Base-by-base conservation (phyloP, 345 rosid species). In the Salix exigua region DNA sequence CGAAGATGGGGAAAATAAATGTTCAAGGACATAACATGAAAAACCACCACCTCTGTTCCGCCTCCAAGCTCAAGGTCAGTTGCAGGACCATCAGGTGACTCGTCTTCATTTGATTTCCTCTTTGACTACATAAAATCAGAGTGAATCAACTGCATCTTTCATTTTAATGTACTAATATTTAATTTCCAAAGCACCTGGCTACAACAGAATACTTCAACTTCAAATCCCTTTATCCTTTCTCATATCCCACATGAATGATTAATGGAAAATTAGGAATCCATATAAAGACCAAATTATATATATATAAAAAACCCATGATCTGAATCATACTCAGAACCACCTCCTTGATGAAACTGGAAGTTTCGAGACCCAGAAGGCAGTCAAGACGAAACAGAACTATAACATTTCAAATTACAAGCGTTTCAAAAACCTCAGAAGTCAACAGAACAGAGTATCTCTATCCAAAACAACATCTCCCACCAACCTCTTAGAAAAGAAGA, bases 21-120 rank as follows among this genome's bases (percentile, higher is more conserved):
- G 51, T 30, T 73, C 40, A 0, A 23, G 68, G 44, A 61, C 80
- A 68, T 46, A 60, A 75, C 72, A 68, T n/a, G 46, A 18, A 12
- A 17, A 74, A 18, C 72, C 53, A 31, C 73, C 77, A 92, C 95
- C 96, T 87, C 88, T 31, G 83, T 86, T 6, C 82, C 92, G 87
- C 87, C 90, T 62, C 89, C 91, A 5, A 77, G 76, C 83, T 89
- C 96, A 65, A 91, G 92, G 82, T 87, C 92, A 0, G 83, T 67
- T 68, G 72, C 71, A 46, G 85, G 84, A 79, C 53, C 85, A 51
- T 82, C 83, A n/a, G 77, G 61, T 28, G 80, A 66, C 50, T 83
- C 78, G 18, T 84, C 83, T 37, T 84, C 92, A 79, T 87, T 88
- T 2, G 48, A 80, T 77, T 81, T 85, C 79, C 81, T 67, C 73